Evolutionary conservation across 257 asterid genomes (phyloP), one percentile per base, ranked within the genome.

Genomic region (Voacanga thouarsii): DNA sequence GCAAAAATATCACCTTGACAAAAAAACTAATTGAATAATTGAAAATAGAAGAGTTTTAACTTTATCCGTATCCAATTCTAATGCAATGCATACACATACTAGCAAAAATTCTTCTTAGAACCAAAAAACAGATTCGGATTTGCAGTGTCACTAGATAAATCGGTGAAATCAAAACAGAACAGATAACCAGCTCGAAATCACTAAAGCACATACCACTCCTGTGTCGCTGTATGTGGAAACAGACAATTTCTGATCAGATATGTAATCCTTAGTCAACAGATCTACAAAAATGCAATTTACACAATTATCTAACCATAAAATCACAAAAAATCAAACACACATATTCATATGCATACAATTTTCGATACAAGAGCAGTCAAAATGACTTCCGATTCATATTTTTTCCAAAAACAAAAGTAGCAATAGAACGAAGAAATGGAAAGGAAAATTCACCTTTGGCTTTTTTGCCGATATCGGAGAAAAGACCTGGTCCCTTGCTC

Each of bases 401-500:
- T 61, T 61, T 37, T 26, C 9, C 6, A 57, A 44, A 26, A 2
- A 33, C 6, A 57, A 16, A 7, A 19, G 51, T 41, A n/a, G 10
- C n/a, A 12, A 28, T 64, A 47, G 5, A 67, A 78, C 45, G 53
- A 26, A 14, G 71, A 85, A 39, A 79, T 39, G 12, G 80, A 75
- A 83, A 50, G 55, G 23, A 59, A 33, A 44, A 74, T 78, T 37
- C 78, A 89, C 99, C 99, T 93, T 85, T 93, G 85, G 99, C 98
- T 81, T 86, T 90, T 86, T 88, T 95, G 89, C 98, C 99, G 73
- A 95, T 89, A 82, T 93, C 97, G 33, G 96, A 83, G 92, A 91
- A 93, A 79, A 93, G 96, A 47, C 98, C 98, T n/a, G 98, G 99
- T 63, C 98, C 99, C 64, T 67, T 90, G 87, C 94, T 93, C 99